Percentiles rank a stretch among this genome's conserved stretches.
phyloP scores from a whole-genome alignment of 202 grass and related monocot genomes.

The Schoenoplectus tabernaemontani region DNA sequence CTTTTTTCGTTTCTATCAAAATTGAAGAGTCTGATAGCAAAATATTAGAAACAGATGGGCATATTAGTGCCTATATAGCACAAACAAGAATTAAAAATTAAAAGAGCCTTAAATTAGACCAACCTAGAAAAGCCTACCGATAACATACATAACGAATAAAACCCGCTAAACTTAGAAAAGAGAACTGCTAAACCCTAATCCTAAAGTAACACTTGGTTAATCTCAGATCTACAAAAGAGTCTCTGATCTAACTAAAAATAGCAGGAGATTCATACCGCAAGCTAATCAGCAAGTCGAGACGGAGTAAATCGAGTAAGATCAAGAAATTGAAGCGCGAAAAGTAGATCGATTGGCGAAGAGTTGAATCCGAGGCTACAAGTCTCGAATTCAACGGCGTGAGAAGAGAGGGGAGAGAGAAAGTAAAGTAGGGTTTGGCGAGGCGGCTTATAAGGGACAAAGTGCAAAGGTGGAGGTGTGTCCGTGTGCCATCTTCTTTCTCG shows the following conservation, averaged over 20 bases:
- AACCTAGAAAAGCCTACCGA: background rate
- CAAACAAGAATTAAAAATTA: background rate
- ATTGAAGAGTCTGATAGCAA: background rate
- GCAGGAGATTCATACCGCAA: background rate
- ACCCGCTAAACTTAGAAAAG: constrained; percentile 14
- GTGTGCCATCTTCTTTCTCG: background rate
- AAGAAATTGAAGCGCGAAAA: background rate
- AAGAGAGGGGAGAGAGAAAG: constrained; percentile 16
- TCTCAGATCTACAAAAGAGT: background rate
- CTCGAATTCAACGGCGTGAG: constrained; percentile 24
- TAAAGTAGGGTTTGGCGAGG: constrained; percentile 50
- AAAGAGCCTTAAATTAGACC: constrained; percentile 7
- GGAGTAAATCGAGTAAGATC: constrained; percentile 23
- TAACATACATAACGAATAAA: background rate
- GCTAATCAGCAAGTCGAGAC: background rate
- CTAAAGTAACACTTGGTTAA: background rate
- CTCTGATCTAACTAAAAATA: constrained; percentile 17
- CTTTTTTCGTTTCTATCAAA: background rate
- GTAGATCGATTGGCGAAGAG: background rate
- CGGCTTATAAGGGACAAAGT: constrained; percentile 45
- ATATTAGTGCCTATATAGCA: background rate
- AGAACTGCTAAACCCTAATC: constrained; percentile 11
- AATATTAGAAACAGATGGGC: constrained; percentile 5
- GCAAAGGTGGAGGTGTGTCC: background rate
- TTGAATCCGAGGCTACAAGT: constrained; percentile 15